phyloP scores from a whole-genome alignment of 257 asterid species.

The Scutellaria baicalensis region DNA sequence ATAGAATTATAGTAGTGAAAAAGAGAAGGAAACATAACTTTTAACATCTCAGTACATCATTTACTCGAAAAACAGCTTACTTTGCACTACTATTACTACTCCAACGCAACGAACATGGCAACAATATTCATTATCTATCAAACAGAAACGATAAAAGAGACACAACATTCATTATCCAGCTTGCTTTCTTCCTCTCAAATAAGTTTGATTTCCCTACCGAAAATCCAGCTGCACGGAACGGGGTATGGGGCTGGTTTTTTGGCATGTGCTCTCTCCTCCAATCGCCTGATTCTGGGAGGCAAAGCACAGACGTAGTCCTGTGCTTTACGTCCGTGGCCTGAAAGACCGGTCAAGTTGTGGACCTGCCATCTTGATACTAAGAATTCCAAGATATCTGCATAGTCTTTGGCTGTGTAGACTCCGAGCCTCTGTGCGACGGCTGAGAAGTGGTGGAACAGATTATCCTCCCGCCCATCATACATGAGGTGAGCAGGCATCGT shows the following conservation, averaged over 20 bases:
- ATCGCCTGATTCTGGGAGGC: constrained; percentile 52
- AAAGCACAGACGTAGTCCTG: constrained; percentile 65
- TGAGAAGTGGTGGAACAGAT: constrained; percentile 62
- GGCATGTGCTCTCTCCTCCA: constrained; percentile 62
- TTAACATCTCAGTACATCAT: no score
- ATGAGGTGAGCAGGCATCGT: constrained; percentile 77
- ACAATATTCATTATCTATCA: no score
- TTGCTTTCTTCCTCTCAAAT: constrained; percentile 9
- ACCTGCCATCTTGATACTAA: constrained; percentile 63
- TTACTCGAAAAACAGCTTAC: no score
- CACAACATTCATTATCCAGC: no score
- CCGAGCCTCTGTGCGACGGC: constrained; percentile 64
- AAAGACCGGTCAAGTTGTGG: constrained; percentile 53
- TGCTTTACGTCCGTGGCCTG: constrained; percentile 63
- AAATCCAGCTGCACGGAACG: constrained; percentile 66
- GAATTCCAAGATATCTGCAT: constrained; percentile 63
- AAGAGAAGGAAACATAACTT: no score
- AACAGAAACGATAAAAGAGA: no score
- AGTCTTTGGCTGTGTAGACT: constrained; percentile 66
- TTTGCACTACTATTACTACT: no score
- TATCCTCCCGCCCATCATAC: constrained; percentile 61
- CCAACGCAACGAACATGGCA: no score
- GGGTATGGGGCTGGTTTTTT: constrained; percentile 26
- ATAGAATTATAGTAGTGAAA: no score
- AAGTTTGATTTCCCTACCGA: constrained; percentile 40